Evolutionary conservation across 805 yeast genomes (phyloP).

Genomic region (Zygoascus flipseniorum): DNA sequence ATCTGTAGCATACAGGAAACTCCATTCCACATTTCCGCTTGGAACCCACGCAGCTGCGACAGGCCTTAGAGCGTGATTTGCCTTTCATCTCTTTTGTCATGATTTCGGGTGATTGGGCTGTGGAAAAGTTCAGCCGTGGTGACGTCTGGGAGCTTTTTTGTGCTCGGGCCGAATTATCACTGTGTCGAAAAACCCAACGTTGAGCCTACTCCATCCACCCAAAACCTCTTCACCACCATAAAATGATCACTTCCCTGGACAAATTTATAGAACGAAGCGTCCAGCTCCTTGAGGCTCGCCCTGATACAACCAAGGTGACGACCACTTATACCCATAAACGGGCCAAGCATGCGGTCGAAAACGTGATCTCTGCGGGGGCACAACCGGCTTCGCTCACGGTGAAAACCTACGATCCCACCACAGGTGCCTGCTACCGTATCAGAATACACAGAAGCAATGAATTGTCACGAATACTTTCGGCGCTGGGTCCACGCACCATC

Average conservation of each 20-base stretch:
- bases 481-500: constrained; percentile 45
- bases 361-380: constrained; percentile 22
- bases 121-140: too few species aligned
- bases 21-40: constrained; percentile 17
- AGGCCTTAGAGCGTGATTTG: constrained; percentile 7
- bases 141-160: too few species aligned
- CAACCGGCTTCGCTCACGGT: constrained; percentile 36
- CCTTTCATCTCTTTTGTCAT: too few species aligned
- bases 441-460: constrained; percentile 60
- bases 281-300: constrained; percentile 37
- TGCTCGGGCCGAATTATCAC: too few species aligned
- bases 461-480: constrained; percentile 60
- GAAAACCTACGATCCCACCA: constrained; percentile 56
- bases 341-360: constrained; percentile 15
- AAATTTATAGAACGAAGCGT: constrained; percentile 35
- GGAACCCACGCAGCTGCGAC: constrained; percentile 14
- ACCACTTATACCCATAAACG: constrained; percentile 32
- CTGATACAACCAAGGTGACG: constrained; percentile 28
- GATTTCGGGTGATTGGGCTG: too few species aligned
- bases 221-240: not conserved
- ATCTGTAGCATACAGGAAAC: constrained; percentile 19
- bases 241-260: constrained; percentile 27
- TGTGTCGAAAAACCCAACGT: too few species aligned
- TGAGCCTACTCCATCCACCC: not conserved
- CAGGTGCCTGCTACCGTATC: constrained; percentile 53